Evolutionary conservation across 768 basidiomycete genomes (phyloP), one percentile per base, ranked within the genome.

Genomic region (Leccinum truebloodii): DNA sequence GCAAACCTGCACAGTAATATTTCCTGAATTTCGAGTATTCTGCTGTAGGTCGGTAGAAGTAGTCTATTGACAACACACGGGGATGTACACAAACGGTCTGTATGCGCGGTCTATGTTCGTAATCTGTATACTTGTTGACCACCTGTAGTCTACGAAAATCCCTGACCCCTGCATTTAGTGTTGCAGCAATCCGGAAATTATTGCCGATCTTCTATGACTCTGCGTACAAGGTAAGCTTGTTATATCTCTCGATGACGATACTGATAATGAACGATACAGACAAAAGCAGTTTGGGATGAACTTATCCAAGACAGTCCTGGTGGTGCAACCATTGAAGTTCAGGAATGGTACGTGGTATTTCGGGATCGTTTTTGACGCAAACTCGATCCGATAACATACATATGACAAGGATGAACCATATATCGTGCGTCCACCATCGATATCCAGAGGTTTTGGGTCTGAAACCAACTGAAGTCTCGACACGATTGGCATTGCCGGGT

Each of bases 281-380:
- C 68, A 16, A 75, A 74, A 59, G 60, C 49, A 0, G 63, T 54
- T 20, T 77, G 75, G 76, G 73, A 76, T 22, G 61, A 63, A 26
- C 35, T 67, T 16, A 30, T 76, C 24, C 65, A 69, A 52, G 57
- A 65, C 28, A 61, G 16, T 14, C 61, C 67, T 9, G 76, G 68
- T 3, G 71, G 76, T 24, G 70, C 70, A 5, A 39, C 75, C 6
- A 79, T 84, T 30, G 80, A 84, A 52, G 79, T 83, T 18, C 80
- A 83, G 60, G 69, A 69, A 54, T 83, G 82, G 80, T 79, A 55
- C 7, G 73, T 59, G 48, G 4, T 4, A 28, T 46, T 37, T 4
- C 5, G 5, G 34, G 6, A 7, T 16, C 13, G 26, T 46, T 18
- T 52, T 48, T 20, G 18, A 41, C 35, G 26, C 0, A 34, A 12